Evolutionary conservation across 208 protist species (phyloP).

Genomic region (Wallacemonas sp.): DNA sequence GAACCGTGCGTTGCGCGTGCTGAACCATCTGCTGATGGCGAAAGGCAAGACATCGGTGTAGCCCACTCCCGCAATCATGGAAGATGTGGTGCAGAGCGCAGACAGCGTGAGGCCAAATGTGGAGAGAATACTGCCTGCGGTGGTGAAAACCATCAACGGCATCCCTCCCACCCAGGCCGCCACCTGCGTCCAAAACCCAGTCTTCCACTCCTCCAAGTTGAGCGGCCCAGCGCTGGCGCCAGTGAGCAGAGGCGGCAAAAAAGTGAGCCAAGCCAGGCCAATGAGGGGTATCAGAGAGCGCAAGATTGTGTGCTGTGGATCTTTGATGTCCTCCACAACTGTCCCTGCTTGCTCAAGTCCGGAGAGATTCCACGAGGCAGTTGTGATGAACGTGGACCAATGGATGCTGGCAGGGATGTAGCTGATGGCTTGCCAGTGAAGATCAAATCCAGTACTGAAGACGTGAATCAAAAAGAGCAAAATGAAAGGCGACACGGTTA

Average conservation of each 20-base stretch:
- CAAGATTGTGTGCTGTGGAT: slow-evolving; percentile 68
- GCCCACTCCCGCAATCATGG: slow-evolving; percentile 66
- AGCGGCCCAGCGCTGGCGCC: slow-evolving; percentile 62
- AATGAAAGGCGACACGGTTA: slow-evolving; percentile 63
- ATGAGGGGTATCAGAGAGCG: slow-evolving; percentile 62
- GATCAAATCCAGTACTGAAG: slow-evolving; percentile 52
- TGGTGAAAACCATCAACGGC: slow-evolving; percentile 45
- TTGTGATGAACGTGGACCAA: slow-evolving; percentile 74
- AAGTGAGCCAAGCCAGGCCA: slow-evolving; percentile 65
- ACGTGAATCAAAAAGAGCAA: slow-evolving; percentile 64
- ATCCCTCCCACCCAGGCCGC: slow-evolving; percentile 46
- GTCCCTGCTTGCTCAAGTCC: slow-evolving; percentile 76
- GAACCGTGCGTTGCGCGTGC: slow-evolving; percentile 57
- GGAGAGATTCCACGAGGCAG: slow-evolving; percentile 83
- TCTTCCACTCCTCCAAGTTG: slow-evolving; percentile 59
- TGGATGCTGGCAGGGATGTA: slow-evolving; percentile 56
- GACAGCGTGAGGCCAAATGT: slow-evolving; percentile 71
- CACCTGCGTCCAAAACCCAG: slow-evolving; percentile 71
- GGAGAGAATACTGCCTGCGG: slow-evolving; percentile 61
- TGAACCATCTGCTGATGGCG: slow-evolving; percentile 49
- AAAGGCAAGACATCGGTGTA: slow-evolving; percentile 70
- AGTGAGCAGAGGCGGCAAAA: slow-evolving; percentile 69
- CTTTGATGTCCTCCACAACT: slow-evolving; percentile 64
- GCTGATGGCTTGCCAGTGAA: slow-evolving; percentile 73
- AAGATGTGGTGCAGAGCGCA: slow-evolving; percentile 70